phyloP scores from a whole-genome alignment of 768 basidiomycete species.

The Termitomyces sp. region DNA sequence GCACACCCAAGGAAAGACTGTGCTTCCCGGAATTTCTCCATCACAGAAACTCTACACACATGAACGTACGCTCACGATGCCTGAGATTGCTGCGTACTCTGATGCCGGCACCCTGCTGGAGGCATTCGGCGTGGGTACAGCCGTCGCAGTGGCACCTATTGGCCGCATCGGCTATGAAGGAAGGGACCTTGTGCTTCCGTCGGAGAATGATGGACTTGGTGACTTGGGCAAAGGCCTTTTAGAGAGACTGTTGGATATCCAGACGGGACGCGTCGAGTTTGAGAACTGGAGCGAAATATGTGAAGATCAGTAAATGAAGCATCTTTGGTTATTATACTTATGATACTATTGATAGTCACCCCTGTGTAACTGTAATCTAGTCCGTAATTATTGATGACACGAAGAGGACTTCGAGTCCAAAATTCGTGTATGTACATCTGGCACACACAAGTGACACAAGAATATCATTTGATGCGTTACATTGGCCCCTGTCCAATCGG shows the following conservation, averaged over 20 bases:
- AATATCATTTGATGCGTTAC: too few species aligned
- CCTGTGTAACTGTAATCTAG: too few species aligned
- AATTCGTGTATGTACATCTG: too few species aligned
- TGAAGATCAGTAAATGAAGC: background rate
- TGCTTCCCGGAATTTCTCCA: conserved; percentile 39
- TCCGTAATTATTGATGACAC: too few species aligned
- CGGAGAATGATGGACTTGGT: conserved; percentile 41
- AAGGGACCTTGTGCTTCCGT: conserved; percentile 46
- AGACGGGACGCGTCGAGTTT: conserved; percentile 62
- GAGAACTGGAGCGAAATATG: conserved; percentile 60
- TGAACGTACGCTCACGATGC: conserved; percentile 62
- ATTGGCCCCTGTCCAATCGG: too few species aligned
- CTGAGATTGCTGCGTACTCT: conserved; percentile 45
- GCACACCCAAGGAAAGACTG: conserved; percentile 46
- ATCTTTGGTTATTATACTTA: too few species aligned
- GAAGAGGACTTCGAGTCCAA: too few species aligned
- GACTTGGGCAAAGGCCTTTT: conserved; percentile 63
- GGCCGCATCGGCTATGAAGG: conserved; percentile 53
- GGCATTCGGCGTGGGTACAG: conserved; percentile 77
- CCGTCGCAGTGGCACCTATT: conserved; percentile 64
- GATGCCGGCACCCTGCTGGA: conserved; percentile 61
- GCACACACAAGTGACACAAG: too few species aligned
- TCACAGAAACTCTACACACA: conserved; percentile 35
- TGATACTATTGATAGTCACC: too few species aligned
- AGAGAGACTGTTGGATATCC: conserved; percentile 63